A percentile compares a stretch with the other conserved stretches of the same genome.
phyloP scores from a whole-genome alignment of 2,329 filamentous ascomycete species.

The Paramyrothecium roridum region DNA sequence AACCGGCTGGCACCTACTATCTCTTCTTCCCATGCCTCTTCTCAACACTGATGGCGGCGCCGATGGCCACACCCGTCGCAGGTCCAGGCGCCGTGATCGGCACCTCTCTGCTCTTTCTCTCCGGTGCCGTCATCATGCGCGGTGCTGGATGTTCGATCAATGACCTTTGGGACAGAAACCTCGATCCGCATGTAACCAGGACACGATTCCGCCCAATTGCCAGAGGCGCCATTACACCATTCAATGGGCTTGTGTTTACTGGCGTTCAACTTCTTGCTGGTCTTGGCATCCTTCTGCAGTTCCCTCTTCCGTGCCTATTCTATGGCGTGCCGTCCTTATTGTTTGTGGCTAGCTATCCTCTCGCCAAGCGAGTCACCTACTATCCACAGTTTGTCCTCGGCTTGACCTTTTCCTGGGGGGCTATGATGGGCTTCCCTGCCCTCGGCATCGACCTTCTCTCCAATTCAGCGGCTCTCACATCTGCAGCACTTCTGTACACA shows the following conservation, averaged over 20 bases:
- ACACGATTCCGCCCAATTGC: constrained; percentile 79
- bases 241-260: constrained; percentile 70
- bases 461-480: constrained; percentile 58
- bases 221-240: constrained; percentile 70
- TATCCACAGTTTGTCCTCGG: constrained; percentile 85
- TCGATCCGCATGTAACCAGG: constrained; percentile 75
- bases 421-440: constrained; percentile 83
- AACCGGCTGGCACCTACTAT: constrained; percentile 78
- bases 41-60: constrained; percentile 76
- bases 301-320: constrained; percentile 69
- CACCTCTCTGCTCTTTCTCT: constrained; percentile 68
- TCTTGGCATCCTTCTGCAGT: constrained; percentile 71
- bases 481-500: constrained; percentile 68
- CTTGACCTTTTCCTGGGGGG: constrained; percentile 84
- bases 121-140: constrained; percentile 79
- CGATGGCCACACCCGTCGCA: constrained; percentile 60
- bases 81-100: constrained; percentile 58
- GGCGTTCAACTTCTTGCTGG: constrained; percentile 72
- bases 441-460: constrained; percentile 72
- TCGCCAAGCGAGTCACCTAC: constrained; percentile 82
- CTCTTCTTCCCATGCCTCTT: constrained; percentile 84
- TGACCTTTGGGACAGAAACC: constrained; percentile 84
- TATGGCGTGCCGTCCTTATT: constrained; percentile 74
- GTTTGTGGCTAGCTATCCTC: constrained; percentile 72
- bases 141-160: constrained; percentile 87